Percentiles rank a stretch among this genome's conserved stretches.
phyloP scores from a whole-genome alignment of 805 yeast species.

The Candida sphagnicola region DNA sequence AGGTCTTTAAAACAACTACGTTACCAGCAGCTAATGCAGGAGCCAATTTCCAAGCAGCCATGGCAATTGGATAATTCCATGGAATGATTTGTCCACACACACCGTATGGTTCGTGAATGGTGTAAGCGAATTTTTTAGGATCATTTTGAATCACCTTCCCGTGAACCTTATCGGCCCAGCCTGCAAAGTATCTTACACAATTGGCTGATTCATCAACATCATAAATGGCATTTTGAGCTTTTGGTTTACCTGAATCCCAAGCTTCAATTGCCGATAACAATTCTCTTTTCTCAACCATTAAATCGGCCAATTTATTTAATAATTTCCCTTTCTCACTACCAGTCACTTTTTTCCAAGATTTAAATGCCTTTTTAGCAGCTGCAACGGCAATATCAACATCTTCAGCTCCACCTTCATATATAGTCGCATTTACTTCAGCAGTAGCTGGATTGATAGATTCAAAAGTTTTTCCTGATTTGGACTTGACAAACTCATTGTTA shows the following conservation, averaged over 20 bases:
- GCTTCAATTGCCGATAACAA: constrained; percentile 38
- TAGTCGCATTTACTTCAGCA: constrained; percentile 39
- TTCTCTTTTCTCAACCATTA: constrained; percentile 29
- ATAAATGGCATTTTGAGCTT: constrained; percentile 42
- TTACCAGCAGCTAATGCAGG: constrained; percentile 84
- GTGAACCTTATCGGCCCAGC: constrained; percentile 57
- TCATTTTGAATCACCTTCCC: constrained; percentile 44
- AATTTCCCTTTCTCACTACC: constrained; percentile 40
- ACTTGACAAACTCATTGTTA: constrained; percentile 39
- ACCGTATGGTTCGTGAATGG: constrained; percentile 56
- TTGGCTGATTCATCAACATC: constrained; percentile 46
- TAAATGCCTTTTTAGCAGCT: constrained; percentile 36
- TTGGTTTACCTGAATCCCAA: constrained; percentile 47
- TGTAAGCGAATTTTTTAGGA: constrained; percentile 56
- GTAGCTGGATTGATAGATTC: constrained; percentile 43
- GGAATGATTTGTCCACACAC: constrained; percentile 46
- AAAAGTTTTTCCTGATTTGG: constrained; percentile 31
- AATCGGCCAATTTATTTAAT: constrained; percentile 35
- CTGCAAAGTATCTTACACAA: constrained; percentile 52
- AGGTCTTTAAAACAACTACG: constrained; percentile 65
- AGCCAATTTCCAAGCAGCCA: constrained; percentile 80
- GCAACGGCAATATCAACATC: constrained; percentile 42
- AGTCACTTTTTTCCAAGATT: constrained; percentile 43
- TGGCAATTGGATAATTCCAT: constrained; percentile 47
- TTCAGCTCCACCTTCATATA: constrained; percentile 38